These are phyloP conservation scores for Coniochaeta hoffmannii DNA, from an alignment of 2,329 filamentous ascomycete genomes.

Conservation along the genomic window DNA sequence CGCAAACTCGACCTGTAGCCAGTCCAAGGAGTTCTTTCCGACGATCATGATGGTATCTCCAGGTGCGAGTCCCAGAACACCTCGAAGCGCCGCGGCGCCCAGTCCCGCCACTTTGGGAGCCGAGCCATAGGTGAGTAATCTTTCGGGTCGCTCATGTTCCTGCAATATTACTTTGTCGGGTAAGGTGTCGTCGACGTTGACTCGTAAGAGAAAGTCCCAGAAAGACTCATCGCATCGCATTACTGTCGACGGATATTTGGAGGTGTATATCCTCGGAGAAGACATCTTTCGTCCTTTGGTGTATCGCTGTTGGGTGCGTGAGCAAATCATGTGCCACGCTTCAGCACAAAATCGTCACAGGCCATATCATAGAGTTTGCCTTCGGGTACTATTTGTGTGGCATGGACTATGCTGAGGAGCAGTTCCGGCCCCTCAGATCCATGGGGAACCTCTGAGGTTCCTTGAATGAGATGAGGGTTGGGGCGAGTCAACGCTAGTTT, in stretches of 20 bases:
- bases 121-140: background rate
- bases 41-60: background rate
- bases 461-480: background rate
- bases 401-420: background rate
- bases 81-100: background rate
- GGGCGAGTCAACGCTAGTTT: background rate
- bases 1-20: background rate
- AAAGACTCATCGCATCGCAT: background rate
- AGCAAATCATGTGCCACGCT: too few relatives aligned
- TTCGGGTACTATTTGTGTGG: background rate
- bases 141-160: background rate
- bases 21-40: background rate
- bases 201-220: background rate
- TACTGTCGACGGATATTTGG: background rate
- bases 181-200: background rate
- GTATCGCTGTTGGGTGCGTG: background rate
- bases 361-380: too few relatives aligned
- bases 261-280: background rate
- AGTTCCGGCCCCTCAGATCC: background rate
- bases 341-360: too few relatives aligned
- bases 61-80: background rate
- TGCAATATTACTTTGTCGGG: background rate
- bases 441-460: background rate
- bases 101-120: background rate
- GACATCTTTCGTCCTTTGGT: background rate